Evolutionary conservation across 192 early-diverging fungal species (phyloP), one percentile per base, ranked within the genome.

Genomic region (Linnemannia schmuckeri): DNA sequence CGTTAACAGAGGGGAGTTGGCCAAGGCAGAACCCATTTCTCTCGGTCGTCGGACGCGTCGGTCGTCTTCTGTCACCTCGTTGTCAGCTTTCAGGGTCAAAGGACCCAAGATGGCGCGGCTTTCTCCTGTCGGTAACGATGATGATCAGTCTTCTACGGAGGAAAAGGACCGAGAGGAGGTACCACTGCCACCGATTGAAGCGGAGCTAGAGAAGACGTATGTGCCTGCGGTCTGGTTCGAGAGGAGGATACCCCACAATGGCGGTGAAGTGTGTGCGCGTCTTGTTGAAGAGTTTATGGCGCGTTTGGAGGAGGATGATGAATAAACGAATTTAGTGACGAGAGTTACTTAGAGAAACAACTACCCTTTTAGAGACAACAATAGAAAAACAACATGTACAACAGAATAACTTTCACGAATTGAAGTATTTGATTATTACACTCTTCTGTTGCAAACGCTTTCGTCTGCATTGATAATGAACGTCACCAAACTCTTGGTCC

Each of bases 231-330:
- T 75, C n/a, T 84, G 76, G 82, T 84, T 84, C 73, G 78, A 85
- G 30, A 63, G 83, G 20, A 46, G 74, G 73, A 85, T 85, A 30
- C 78, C 83, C 9, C 75, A 85, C 18, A 85, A 85, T 22, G 83
- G 83, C 1, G 83, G 83, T 5, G 83, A 85, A 27, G 83, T 85
- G 47, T 85, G 83, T 44, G 83, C 83, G 20, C 54, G 74, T 2
- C 47, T 85, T 1, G 78, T 85, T 10, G 74, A 85, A n/a, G 83
- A 85, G 54, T 85, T 80, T 46, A 79, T 85, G 83, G 77, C 73
- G 4, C 77, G 76, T 22, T 6, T 85, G 24, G 77, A 42, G 8
- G 76, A 74, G 41, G 42, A 74, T 3, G 77, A 37, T n/a, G 41
- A 24, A 9, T 30, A 27, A 33, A 33, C 35, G 3, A 3, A 35